Base-by-base conservation (phyloP, 495 filamentous ascomycete species). In the Penicillium dipodomyicola region DNA sequence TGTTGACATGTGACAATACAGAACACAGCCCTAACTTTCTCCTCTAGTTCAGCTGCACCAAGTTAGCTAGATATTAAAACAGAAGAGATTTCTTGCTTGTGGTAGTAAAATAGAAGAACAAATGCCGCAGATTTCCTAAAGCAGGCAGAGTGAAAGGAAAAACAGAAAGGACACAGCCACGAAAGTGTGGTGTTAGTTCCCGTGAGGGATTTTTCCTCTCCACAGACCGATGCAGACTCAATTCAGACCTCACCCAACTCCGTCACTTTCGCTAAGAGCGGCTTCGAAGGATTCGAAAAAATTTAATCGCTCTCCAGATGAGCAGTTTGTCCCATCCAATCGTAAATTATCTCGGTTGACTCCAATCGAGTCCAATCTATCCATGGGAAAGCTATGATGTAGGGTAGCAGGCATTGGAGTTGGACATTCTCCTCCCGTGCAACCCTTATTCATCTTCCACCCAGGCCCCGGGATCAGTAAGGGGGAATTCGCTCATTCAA, bases 191-290 rank as follows among this genome's bases (percentile, higher is more conserved):
- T 55, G 23, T 46, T 32, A 25, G 40, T 47, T 46, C 14, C 40
- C 40, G 56, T 68, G 65, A 56, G 65, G 48, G 65, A 68, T 68
- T 68, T 65, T 59, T 68, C 50, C 39, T 61, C 47, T 30, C 63
- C 65, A 68, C 57, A 52, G 50, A 44, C 19, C 51, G 37, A 23
- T 43, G 30, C 29, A 50, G 49, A 19, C 43, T 57, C 44, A 44
- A 49, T 42, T 22, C 43, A 43, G 60, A 58, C 44, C 37, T 45
- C 57, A 47, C 52, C 8, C 10, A 10, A 22, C 14, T 30, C 9
- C 10, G 9, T 30, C 9, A 10, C 29, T n/a, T 37, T 37, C 33
- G 33, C 33, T 48, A 30, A 48, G n/a, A 32, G 45, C 17, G n/a
- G 20, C 20, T 22, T 42, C 9, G 5, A 22, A 42, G 40, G 17